Percentiles rank a stretch among this genome's conserved stretches.
These are phyloP conservation scores for Tuber borchii DNA, from an alignment of 495 filamentous ascomycete genomes.

Conservation along the genomic window DNA sequence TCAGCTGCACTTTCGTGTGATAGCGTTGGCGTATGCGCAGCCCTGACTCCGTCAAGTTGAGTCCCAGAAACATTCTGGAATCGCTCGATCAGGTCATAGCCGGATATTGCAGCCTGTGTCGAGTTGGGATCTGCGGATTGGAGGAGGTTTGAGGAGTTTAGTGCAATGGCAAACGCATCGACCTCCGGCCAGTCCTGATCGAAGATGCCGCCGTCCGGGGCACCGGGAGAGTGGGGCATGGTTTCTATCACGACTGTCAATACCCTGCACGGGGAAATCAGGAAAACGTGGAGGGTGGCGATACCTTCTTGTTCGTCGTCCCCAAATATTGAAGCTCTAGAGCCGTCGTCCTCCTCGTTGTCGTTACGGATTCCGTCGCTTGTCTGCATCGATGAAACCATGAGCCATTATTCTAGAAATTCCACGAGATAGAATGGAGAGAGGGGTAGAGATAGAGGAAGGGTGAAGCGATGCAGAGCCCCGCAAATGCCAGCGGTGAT, in stretches of 20 bases:
- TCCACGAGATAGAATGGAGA: slow-evolving; percentile 22
- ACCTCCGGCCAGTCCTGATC: slow-evolving; percentile 46
- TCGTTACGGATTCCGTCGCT: slow-evolving; percentile 36
- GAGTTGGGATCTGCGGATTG: slow-evolving; percentile 18
- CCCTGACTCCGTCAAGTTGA: slow-evolving; percentile 42
- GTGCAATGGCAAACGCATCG: slow-evolving; percentile 58
- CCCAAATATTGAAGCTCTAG: slow-evolving; percentile 24
- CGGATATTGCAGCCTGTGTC: slow-evolving; percentile 15
- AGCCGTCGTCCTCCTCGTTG: slow-evolving; percentile 38
- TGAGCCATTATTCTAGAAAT: slow-evolving; percentile 39
- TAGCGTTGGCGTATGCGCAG: slow-evolving; percentile 40
- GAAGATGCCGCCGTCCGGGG: slow-evolving; percentile 20
- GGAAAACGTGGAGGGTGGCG: slow-evolving; percentile 8
- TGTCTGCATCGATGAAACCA: slow-evolving; percentile 29
- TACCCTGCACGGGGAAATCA: slow-evolving; percentile 5
- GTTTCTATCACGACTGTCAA: slow-evolving; percentile 27
- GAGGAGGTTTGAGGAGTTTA: slow-evolving; percentile 52
- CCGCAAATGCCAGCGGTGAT: slow-evolving; percentile 26
- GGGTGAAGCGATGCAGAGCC: slow-evolving; percentile 21
- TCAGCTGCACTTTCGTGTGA: slow-evolving; percentile 24
- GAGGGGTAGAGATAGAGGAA: slow-evolving; percentile 18
- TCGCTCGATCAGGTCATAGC: slow-evolving; percentile 23
- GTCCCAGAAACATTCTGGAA: slow-evolving; percentile 34
- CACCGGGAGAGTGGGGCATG: slow-evolving; percentile 25
- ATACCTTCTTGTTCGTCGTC: slow-evolving; percentile 36